phyloP scores from a whole-genome alignment of 2,329 filamentous ascomycete species.

The Bisporella sp. region DNA sequence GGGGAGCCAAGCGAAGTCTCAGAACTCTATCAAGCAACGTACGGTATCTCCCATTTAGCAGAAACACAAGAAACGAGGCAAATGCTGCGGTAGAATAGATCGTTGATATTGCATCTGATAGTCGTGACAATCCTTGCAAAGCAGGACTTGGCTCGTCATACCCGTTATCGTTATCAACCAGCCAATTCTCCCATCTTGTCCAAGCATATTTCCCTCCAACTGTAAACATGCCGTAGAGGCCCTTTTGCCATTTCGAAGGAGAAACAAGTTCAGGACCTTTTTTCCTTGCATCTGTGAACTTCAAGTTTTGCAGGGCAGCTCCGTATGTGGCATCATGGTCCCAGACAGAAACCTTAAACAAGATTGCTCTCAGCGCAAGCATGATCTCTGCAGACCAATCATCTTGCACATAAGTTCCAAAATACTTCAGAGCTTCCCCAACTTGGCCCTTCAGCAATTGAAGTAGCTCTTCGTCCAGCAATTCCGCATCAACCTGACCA shows the following conservation, averaged over 20 bases:
- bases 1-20: conserved; percentile 76
- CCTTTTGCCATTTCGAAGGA: conserved; percentile 78
- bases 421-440: conserved; percentile 80
- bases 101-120: conserved; percentile 64
- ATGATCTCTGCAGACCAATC: conserved; percentile 85
- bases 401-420: conserved; percentile 70
- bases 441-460: conserved; percentile 81
- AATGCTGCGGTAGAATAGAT: conserved; percentile 77
- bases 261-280: conserved; percentile 54
- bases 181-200: conserved; percentile 86
- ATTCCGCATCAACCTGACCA: conserved; percentile 90
- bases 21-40: conserved; percentile 83
- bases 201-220: conserved; percentile 85
- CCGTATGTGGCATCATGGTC: conserved; percentile 95
- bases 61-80: conserved; percentile 80
- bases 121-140: conserved; percentile 51
- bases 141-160: conserved; percentile 53
- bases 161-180: conserved; percentile 69
- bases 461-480: conserved; percentile 88
- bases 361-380: conserved; percentile 64
- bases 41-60: conserved; percentile 84
- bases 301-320: conserved; percentile 83
- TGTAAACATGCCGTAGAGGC: conserved; percentile 74
- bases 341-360: conserved; percentile 97
- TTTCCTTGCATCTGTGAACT: conserved; percentile 77